Base-by-base conservation (phyloP, 345 rosid species). In the Pistacia atlantica region DNA sequence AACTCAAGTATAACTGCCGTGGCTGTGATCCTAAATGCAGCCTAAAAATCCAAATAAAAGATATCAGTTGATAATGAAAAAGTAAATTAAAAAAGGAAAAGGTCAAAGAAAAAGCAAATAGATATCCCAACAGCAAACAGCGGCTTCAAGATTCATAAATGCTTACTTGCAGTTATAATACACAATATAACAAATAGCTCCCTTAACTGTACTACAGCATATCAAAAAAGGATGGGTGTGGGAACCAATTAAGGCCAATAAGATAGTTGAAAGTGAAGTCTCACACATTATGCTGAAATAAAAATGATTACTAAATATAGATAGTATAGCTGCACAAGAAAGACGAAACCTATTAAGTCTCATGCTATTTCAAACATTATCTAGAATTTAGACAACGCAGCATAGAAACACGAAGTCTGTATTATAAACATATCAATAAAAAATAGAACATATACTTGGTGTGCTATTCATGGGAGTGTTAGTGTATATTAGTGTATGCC, bases 11-110 rank as follows among this genome's bases (percentile, higher is more conserved):
- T 85, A 48, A 83, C 85, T 42, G 93, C 89, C 51, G 98, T 93
- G 45, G 98, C 98, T 73, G 94, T 89, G 80, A 96, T 88, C 79
- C 97, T 87, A 81, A 96, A 96, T 80, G 91, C 81, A 79, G 80
- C 88, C 98, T 96, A 85, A 62, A 71, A 71, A 77, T 79, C 16
- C 76, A 80, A 78, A 76, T 11, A 57, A 82, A 73, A 83, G 49
- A 71, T 65, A 59, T 85, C 33, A 65, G 75, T 31, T 64, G 46
- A 67, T 72, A 58, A 72, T 62, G 54, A 25, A 66, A 66, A 58
- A 1, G 5, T 13, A 42, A 25, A 72, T 14, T 59, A 59, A 46
- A 25, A 78, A 74, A 62, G 5, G 51, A 55, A 58, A 3, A 52
- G 12, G 18, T 35, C 1, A 25, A 56, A 6, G 51, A 74, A 63